A percentile compares a stretch with the other conserved stretches of the same genome.
These are phyloP conservation scores for Phytophthora lateralis DNA, from an alignment of 352 stramenopile species.

Conservation along the genomic window DNA sequence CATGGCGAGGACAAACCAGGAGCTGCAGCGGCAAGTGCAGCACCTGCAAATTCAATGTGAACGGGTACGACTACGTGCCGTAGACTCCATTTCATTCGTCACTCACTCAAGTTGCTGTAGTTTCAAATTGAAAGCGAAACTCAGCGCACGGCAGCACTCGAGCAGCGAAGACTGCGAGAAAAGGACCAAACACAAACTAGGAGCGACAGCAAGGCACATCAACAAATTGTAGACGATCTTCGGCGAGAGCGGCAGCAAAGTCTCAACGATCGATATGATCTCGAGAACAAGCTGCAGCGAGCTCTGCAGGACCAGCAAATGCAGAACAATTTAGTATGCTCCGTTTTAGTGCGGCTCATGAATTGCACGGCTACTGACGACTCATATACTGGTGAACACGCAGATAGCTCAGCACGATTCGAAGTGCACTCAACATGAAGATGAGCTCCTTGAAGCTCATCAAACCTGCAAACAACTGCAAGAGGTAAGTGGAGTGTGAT, in stretches of 20 bases:
- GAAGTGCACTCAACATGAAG: constrained; percentile 23
- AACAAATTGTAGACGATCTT: constrained; percentile 37
- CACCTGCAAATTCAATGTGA: constrained; percentile 46
- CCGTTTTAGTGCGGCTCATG: neutral
- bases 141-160: constrained; percentile 35
- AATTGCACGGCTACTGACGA: too few relatives aligned
- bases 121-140: constrained; percentile 42
- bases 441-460: constrained; percentile 10
- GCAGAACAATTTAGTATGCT: constrained; percentile 22
- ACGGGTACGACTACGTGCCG: constrained; percentile 25
- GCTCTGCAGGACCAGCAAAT: constrained; percentile 33
- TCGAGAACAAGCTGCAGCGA: constrained; percentile 35
- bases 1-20: constrained; percentile 38
- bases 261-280: constrained; percentile 24
- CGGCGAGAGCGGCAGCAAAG: constrained; percentile 35
- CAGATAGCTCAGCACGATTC: constrained; percentile 34
- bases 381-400: neutral
- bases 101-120: constrained; percentile 12
- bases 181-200: constrained; percentile 39
- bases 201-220: constrained; percentile 22
- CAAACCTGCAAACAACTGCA: constrained; percentile 24
- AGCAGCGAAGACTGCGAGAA: constrained; percentile 49
- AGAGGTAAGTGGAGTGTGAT: constrained; percentile 16
- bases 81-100: neutral
- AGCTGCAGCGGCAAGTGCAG: constrained; percentile 46